Evolutionary conservation across 345 rosid genomes (phyloP), one percentile per base, ranked within the genome.

Genomic region (Ricinus communis): DNA sequence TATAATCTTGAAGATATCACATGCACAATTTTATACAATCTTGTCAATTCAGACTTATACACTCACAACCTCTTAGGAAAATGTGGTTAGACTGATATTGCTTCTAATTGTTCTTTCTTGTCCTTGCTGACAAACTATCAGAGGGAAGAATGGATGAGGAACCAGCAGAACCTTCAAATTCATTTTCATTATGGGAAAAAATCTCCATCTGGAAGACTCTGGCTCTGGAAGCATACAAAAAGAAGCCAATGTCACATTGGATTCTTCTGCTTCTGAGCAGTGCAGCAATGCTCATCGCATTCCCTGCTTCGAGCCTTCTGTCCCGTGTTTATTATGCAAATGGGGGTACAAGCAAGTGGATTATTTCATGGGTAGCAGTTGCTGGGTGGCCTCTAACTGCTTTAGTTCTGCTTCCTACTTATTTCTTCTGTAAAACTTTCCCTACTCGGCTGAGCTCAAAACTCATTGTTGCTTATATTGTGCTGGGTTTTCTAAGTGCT

Each of bases 271-370:
- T 69, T 54, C 65, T 86, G 57, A 85, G 91, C 60, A 83, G 76
- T 11, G 69, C 62, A 2, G 85, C 82, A 41, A 89, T 93, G 92
- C 97, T 89, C 24, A 80, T 80, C 40, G 93, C 94, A 0, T 90
- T 91, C 71, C 94, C 97, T 6, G 94, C 97, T 59, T 93, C 94
- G 11, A 88, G 89, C 73, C 84, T 93, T 43, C 71, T 90, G 0
- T 85, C 96, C 10, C 90, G 97, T 24, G 82, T 91, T 74, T 93
- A 93, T 70, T 89, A 67, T 75, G 67, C 86, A 6, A 85, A 93
- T 47, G 96, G 96, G 0, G 98, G 96, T 40, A 70, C 77, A 59
- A 93, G 98, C 88, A 91, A 93, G 71, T 93, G 96, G 98, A 84
- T 91, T 80, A 91, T 93, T 72, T 91, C 97, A 11, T 91, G 96